phyloP scores from a whole-genome alignment of 306 rosid genomes.

The Casuarina equisetifolia region DNA sequence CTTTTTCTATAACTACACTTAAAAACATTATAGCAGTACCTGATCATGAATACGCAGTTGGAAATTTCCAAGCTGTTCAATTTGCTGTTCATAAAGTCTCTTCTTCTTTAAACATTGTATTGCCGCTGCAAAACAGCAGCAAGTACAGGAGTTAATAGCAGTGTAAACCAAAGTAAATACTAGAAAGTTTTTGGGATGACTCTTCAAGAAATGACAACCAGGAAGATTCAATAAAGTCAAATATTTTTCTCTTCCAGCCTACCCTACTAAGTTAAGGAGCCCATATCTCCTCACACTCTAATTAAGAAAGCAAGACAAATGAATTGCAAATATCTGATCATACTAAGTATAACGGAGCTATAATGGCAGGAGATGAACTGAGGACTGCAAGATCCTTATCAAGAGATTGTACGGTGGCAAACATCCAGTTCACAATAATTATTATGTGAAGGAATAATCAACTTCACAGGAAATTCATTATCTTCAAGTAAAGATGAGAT shows the following conservation, averaged over 20 bases:
- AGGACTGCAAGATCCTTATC: background rate
- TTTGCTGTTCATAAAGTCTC: slow-evolving; percentile 87
- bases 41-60: slow-evolving; percentile 97
- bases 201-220: background rate
- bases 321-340: background rate
- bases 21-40: slow-evolving; percentile 44
- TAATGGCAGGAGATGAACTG: background rate
- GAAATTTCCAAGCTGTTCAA: slow-evolving; percentile 97
- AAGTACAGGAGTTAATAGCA: background rate
- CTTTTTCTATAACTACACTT: background rate
- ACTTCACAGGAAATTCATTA: background rate
- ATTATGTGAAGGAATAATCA: background rate
- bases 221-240: background rate
- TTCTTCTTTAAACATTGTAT: slow-evolving; percentile 97
- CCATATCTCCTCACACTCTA: background rate
- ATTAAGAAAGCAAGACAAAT: background rate
- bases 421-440: background rate
- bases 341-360: background rate
- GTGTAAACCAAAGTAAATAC: background rate
- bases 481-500: background rate
- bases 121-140: slow-evolving; percentile 56
- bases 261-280: background rate
- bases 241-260: background rate
- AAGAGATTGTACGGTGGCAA: background rate
- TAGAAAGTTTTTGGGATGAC: background rate